Evolutionary conservation across 768 basidiomycete genomes (phyloP), one percentile per base, ranked within the genome.

Genomic region (Austroboletus festivus): DNA sequence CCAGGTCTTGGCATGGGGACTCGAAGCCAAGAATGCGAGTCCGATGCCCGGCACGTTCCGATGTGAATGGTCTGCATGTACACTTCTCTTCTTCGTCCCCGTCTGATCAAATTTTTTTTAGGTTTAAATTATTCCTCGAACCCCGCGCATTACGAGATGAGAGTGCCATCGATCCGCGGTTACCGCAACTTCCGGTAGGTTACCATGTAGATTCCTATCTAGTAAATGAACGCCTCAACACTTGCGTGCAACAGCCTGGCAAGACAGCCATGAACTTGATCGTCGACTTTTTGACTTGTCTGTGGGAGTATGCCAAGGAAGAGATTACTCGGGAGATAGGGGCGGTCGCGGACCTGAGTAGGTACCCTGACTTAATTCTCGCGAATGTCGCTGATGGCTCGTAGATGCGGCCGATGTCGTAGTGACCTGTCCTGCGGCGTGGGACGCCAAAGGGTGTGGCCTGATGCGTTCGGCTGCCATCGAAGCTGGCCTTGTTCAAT

Each of bases 81-180:
- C 39, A n/a, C 41, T 54, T 26, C 42, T 47, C 33, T 9, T 11
- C 15, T 15, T 45, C 16, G 30, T 38, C n/a, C 26, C n/a, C n/a
- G 10, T 43, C 39, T 24, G 42, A 46, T 50, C 23, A 37, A 35
- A 26, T 24, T 30, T 22, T 26, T 40, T 37, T 43, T 24, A 1
- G 82, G 83, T 94, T 93, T 74, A 93, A 93, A 61, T 71, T 93
- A 44, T 90, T 89, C 66, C 73, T 94, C 48, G 89, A 93, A 59
- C 91, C 92, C 3, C 79, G 79, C 45, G 88, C 81, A 0, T 72
- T 93, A 38, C 83, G 90, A 28, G 85, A 90, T 61, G 79, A 85
- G 55, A 74, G 75, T 22, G 64, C 78, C 2, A 63, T 89, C 24
- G 89, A 93, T 70, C 85, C 83, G 44, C 83, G 91, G 30, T 74